Percentiles rank a stretch among this genome's conserved stretches.
Conservation (phyloP, 768 basidiomycete species). For the Kwoniella bestiolae region DNA sequence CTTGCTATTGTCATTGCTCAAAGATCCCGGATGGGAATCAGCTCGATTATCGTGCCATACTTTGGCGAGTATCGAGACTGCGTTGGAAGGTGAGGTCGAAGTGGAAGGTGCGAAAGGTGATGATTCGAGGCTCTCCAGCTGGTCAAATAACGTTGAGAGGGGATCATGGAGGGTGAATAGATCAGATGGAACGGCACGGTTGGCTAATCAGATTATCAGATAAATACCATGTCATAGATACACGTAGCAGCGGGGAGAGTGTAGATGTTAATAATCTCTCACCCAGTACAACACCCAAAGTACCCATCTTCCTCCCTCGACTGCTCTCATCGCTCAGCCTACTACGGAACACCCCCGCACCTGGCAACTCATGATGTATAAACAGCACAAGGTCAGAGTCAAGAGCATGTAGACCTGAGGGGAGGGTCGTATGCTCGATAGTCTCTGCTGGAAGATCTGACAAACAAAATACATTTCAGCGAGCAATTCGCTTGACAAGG, state of each 20-base stretch:
- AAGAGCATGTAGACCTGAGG: slow-evolving; percentile 51
- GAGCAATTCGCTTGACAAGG: not conserved
- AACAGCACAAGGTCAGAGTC: slow-evolving; percentile 45
- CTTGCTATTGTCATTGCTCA: not conserved
- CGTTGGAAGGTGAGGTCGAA: slow-evolving; percentile 13
- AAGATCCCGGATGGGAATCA: not conserved
- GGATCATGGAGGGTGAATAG: slow-evolving; percentile 28
- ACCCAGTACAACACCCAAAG: slow-evolving; percentile 48
- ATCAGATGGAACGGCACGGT: slow-evolving; percentile 14
- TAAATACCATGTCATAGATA: not conserved
- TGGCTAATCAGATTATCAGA: not conserved
- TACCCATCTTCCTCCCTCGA: slow-evolving; percentile 53
- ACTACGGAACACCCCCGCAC: slow-evolving; percentile 42
- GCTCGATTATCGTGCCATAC: slow-evolving; percentile 22
- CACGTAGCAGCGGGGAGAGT: too few relatives aligned
- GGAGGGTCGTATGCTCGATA: slow-evolving; percentile 50
- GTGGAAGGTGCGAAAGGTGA: slow-evolving; percentile 22
- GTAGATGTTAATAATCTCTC: too few relatives aligned
- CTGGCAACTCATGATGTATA: slow-evolving; percentile 29
- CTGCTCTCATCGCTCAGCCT: slow-evolving; percentile 35
- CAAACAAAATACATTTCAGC: not conserved
- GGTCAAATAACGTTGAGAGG: slow-evolving; percentile 33
- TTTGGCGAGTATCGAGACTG: slow-evolving; percentile 18
- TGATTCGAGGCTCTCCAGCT: slow-evolving; percentile 28
- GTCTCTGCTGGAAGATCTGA: slow-evolving; percentile 23